Evolutionary conservation across 805 yeast genomes (phyloP).

Genomic region (Candida ulmi): DNA sequence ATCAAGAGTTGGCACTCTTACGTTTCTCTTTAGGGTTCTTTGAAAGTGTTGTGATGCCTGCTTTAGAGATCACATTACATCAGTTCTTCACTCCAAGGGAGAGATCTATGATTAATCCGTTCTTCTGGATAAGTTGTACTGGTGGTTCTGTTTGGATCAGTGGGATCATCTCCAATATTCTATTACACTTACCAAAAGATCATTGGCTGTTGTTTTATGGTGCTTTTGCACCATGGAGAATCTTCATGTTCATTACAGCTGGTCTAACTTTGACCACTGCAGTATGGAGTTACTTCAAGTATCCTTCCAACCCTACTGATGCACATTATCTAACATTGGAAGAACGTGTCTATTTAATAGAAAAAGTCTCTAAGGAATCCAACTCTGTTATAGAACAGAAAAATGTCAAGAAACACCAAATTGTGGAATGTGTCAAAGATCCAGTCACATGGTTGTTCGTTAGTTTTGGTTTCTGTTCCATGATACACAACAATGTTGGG

Average conservation of each 20-base stretch:
- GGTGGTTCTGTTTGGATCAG: slow-evolving; percentile 31
- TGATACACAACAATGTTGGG: slow-evolving; percentile 38
- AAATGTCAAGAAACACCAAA: slow-evolving; percentile 32
- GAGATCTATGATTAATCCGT: slow-evolving; percentile 38
- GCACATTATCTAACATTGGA: slow-evolving; percentile 33
- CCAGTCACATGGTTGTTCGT: slow-evolving; percentile 29
- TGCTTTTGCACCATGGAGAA: slow-evolving; percentile 33
- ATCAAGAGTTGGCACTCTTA: slow-evolving; percentile 20
- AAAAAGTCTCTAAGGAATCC: slow-evolving; percentile 29
- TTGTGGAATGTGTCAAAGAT: slow-evolving; percentile 34
- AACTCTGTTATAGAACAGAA: slow-evolving; percentile 35
- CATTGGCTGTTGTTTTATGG: not conserved
- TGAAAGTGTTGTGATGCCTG: slow-evolving; percentile 29
- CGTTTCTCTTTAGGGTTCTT: slow-evolving; percentile 32
- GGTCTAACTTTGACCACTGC: slow-evolving; percentile 33
- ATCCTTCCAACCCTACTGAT: slow-evolving; percentile 43
- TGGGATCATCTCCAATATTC: slow-evolving; percentile 28
- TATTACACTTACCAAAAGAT: slow-evolving; percentile 3
- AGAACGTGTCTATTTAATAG: slow-evolving; percentile 36
- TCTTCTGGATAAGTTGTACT: slow-evolving; percentile 37
- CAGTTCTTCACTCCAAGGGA: slow-evolving; percentile 33
- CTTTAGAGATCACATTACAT: slow-evolving; percentile 31
- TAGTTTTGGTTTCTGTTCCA: slow-evolving; percentile 31
- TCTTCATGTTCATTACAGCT: slow-evolving; percentile 41
- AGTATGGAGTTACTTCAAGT: slow-evolving; percentile 24